Base-by-base conservation (phyloP, 2,329 filamentous ascomycete species). In the Colletotrichum sansevieriae region DNA sequence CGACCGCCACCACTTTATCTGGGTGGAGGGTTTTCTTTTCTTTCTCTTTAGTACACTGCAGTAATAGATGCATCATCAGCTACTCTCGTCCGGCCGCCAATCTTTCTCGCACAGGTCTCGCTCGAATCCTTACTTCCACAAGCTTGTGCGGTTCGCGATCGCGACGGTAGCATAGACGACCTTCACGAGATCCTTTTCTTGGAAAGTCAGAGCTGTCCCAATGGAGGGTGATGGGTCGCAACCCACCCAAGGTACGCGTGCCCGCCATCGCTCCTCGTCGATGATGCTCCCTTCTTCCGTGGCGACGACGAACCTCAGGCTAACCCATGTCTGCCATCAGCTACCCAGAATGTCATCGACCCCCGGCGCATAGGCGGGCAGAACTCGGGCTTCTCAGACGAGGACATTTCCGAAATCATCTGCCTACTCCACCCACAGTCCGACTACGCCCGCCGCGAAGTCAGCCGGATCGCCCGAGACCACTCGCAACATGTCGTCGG, bases 341-440 rank as follows among this genome's bases (percentile, higher is more conserved):
- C 91, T 64, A 97, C 94, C 15, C 94, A 97, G 78, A 90, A 89
- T 76, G 89, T 92, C 75, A 83, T 94, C 72, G 94, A 98, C 77
- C 93, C 94, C 46, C 89, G 94, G 71, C 90, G 94, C 63, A 78
- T 92, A 70, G 94, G 94, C 64, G 86, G 91, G 77, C 92, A 93
- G 79, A 92, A 93, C 77, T 96, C 93, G 46, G 93, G 93, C 64
- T 90, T 98, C 70, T 91, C 88, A 61, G 91, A 95, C 73, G 88
- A 92, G 72, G 95, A 97, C 77, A 88, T 96, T 57, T 88, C 93
- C 70, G 95, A 98, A 80, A 93, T 98, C 73, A 88, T 97, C 72
- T 97, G 94, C 80, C 90, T 98, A 65, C 86, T 98, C 33, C 90
- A 97, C 73, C 95, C 95, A 11, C 89, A 88, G 72, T 93, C 94